Evolutionary conservation across 2,329 filamentous ascomycete species (phyloP).

Genomic region (Penicillium polonicum): DNA sequence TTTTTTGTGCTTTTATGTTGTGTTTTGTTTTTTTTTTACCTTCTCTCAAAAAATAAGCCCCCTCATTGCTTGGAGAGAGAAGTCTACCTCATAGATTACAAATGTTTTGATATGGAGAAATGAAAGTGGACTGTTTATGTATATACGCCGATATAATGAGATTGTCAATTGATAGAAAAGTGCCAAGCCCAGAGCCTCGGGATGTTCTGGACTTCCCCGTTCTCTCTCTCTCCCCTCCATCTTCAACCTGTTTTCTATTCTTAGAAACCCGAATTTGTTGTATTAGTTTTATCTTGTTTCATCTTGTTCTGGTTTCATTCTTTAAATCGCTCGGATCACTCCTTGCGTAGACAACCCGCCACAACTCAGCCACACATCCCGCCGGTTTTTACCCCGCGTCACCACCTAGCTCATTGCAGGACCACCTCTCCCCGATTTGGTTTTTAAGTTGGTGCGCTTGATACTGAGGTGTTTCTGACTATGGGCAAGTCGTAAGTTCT

Average conservation of each 20-base stretch:
- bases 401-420: constrained; percentile 4
- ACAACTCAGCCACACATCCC: constrained; percentile 24
- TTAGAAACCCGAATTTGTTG: neutral
- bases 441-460: constrained; percentile 9
- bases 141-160: neutral
- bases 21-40: too few relatives aligned
- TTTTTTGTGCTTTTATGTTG: neutral
- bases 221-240: constrained; percentile 6
- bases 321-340: neutral
- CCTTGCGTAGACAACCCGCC: constrained; percentile 7
- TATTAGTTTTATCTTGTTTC: neutral
- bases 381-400: constrained; percentile 24
- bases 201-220: constrained; percentile 20
- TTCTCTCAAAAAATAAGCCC: neutral
- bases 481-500: constrained; percentile 42
- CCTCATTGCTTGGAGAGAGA: neutral
- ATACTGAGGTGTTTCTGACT: constrained; percentile 19
- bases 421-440: constrained; percentile 1
- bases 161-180: neutral
- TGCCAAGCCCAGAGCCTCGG: constrained; percentile 22
- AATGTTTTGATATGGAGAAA: neutral
- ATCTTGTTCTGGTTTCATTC: neutral
- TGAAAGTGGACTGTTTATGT: neutral
- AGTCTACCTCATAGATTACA: neutral
- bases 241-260: constrained; percentile 5